phyloP scores from a whole-genome alignment of 2,329 filamentous ascomycete species.

The Nothopassalora personata region DNA sequence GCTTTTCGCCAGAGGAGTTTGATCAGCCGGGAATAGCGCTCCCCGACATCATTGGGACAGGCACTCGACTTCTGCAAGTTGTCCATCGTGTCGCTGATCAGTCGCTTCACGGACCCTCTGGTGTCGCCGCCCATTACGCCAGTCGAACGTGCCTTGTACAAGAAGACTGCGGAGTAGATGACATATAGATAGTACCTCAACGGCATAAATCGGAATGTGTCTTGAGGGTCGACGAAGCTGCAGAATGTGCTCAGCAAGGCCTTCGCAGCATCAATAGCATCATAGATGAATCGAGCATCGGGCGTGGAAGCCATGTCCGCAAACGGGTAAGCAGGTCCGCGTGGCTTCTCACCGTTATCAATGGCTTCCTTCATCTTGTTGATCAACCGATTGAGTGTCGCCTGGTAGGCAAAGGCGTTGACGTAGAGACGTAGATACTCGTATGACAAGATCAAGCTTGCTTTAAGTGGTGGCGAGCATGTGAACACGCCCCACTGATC shows the following conservation, averaged over 20 bases:
- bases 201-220: slow-evolving; percentile 59
- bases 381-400: slow-evolving; percentile 29
- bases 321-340: slow-evolving; percentile 23
- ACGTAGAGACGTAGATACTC: slow-evolving; percentile 62
- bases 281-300: slow-evolving; percentile 62
- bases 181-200: slow-evolving; percentile 58
- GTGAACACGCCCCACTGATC: slow-evolving; percentile 29
- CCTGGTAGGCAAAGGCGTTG: slow-evolving; percentile 62
- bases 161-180: slow-evolving; percentile 60
- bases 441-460: slow-evolving; percentile 57
- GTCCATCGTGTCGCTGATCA: slow-evolving; percentile 55
- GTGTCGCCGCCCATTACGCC: slow-evolving; percentile 54
- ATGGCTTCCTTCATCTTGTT: slow-evolving; percentile 24
- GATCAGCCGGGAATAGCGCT: slow-evolving; percentile 56
- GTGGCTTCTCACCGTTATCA: slow-evolving; percentile 20
- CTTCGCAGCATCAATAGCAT: slow-evolving; percentile 60
- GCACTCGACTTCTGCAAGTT: slow-evolving; percentile 55
- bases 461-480: slow-evolving; percentile 52
- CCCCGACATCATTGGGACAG: slow-evolving; percentile 55
- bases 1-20: slow-evolving; percentile 54
- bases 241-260: slow-evolving; percentile 56
- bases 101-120: slow-evolving; percentile 51
- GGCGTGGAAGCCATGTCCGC: slow-evolving; percentile 51
- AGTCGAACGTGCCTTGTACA: slow-evolving; percentile 60
- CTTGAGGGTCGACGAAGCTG: slow-evolving; percentile 54